Evolutionary conservation across 2,329 filamentous ascomycete genomes (phyloP), one percentile per base, ranked within the genome.

Genomic region (Phyllosticta capitalensis): DNA sequence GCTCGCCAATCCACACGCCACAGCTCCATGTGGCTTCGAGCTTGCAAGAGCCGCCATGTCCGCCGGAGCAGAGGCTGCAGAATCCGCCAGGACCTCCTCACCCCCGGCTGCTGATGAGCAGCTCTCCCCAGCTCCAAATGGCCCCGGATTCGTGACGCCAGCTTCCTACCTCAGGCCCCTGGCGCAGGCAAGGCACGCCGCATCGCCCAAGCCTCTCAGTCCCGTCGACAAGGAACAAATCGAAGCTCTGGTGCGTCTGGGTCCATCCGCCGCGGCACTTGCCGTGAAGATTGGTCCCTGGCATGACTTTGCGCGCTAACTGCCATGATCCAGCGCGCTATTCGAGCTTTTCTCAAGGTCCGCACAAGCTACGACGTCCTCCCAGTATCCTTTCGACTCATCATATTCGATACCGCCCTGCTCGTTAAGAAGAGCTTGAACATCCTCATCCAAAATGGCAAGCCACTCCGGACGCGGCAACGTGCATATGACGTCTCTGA

Each of bases 351-450:
- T 76, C 85, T 99, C 72, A 95, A 92, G 75, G 88, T 95, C 67
- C 88, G 94, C 70, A 97, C 90, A 38, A 96, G 92, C 74, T 99
- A 99, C 79, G 94, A 99, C 77, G 94, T 99, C 65, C 82, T 99
- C 54, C 94, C 94, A 19, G 84, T 99, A 62, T 96, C 92, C 66
- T 99, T 95, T 76, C 89, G 94, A 64, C 85, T 99, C 59, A 95
- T 99, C 69, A 85, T 96, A 64, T 89, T 99, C 72, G 95, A 99
- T 75, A 97, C 91, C 63, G 87, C 92, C 63, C 82, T 99, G 61
- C 85, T 96, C 59, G 95, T 99, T 68, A 96, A 95, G 78, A 96
- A 97, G 81, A 96, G 91, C 74, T 79, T 99, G 68, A 91, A 90
- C 69, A 97, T 97, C 66, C 81, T 99, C 64, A 90, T 91, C 53